Percentiles rank a stretch among this genome's conserved stretches.
These are phyloP conservation scores for Schoenoplectus tabernaemontani DNA, from an alignment of 202 grass and related monocot species.

Conservation along the genomic window DNA sequence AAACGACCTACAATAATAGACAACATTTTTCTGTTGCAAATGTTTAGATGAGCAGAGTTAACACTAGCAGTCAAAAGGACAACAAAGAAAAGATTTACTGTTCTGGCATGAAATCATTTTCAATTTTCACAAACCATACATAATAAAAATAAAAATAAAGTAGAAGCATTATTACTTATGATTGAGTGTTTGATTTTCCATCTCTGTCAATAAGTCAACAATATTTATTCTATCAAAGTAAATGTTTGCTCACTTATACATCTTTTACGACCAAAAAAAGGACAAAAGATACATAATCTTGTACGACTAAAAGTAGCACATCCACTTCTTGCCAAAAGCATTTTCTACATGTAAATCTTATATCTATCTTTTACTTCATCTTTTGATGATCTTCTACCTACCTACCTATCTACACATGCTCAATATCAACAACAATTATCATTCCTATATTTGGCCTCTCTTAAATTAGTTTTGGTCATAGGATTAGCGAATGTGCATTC, in stretches of 20 bases:
- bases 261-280: neutral
- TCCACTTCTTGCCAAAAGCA: too few species aligned
- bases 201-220: neutral
- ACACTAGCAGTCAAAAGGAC: neutral
- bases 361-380: neutral
- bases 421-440: neutral
- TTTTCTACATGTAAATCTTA: neutral
- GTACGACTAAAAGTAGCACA: too few species aligned
- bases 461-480: neutral
- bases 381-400: neutral
- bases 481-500: constrained; percentile 34
- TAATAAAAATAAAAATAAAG: neutral
- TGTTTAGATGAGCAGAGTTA: constrained; percentile 12
- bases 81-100: neutral
- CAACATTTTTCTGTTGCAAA: neutral
- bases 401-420: neutral
- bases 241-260: neutral
- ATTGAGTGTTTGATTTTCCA: neutral
- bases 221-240: neutral
- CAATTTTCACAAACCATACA: neutral
- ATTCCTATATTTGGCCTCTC: neutral
- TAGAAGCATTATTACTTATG: neutral
- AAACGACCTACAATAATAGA: neutral
- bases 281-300: neutral
- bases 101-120: constrained; percentile 2